phyloP scores from a whole-genome alignment of 495 filamentous ascomycete species.

The Rostrohypoxylon terebratum region DNA sequence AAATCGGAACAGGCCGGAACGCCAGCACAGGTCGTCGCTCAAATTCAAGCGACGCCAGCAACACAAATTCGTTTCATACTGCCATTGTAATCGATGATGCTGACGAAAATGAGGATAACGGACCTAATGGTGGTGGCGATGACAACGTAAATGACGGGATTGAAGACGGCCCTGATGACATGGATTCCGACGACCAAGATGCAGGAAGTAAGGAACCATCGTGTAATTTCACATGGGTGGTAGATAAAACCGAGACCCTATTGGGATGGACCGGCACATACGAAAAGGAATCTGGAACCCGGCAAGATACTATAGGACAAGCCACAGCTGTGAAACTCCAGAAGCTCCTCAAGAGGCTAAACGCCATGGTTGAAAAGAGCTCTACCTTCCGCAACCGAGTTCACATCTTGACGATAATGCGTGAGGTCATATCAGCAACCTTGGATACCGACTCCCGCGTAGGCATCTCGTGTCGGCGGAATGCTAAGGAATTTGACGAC shows the following conservation, averaged over 20 bases:
- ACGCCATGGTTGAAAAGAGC: neutral
- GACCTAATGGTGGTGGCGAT: neutral
- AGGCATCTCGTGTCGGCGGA: neutral
- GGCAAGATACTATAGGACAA: constrained; percentile 8
- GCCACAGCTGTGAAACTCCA: constrained; percentile 2
- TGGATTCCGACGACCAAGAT: neutral
- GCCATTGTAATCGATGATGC: neutral
- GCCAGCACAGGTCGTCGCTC: neutral
- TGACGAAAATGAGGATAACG: neutral
- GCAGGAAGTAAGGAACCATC: neutral
- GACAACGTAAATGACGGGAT: neutral
- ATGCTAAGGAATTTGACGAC: constrained; percentile 5
- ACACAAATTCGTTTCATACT: neutral
- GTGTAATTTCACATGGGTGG: constrained; percentile 3
- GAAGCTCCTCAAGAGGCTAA: neutral
- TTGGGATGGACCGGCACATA: neutral
- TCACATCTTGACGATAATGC: constrained; percentile 6
- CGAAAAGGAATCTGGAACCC: neutral
- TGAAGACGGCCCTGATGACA: neutral
- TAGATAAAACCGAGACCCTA: neutral
- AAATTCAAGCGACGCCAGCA: constrained; percentile 5
- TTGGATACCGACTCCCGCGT: constrained; percentile 1
- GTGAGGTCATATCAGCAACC: neutral
- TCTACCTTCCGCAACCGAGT: neutral
- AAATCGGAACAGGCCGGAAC: neutral